Evolutionary conservation across 345 rosid genomes (phyloP).

Genomic region (Citrus reticulata): DNA sequence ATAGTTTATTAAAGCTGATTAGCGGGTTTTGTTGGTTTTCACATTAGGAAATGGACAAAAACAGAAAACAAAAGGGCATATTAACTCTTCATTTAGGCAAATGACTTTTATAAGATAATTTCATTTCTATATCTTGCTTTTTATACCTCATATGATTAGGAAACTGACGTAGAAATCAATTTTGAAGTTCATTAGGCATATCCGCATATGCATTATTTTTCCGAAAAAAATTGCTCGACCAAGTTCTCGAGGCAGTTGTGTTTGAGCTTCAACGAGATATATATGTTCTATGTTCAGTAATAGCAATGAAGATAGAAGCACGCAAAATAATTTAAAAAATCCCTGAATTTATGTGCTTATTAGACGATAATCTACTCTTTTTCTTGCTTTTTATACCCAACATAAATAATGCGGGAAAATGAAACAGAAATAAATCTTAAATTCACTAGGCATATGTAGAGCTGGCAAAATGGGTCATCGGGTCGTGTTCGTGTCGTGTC

Average conservation of each 20-base stretch:
- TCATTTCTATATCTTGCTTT: neutral
- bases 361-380: neutral
- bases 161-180: neutral
- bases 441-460: neutral
- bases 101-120: neutral
- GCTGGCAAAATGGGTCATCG: no score
- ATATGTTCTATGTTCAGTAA: neutral
- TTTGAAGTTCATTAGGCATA: neutral
- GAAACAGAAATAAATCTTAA: neutral
- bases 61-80: neutral
- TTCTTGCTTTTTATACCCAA: neutral
- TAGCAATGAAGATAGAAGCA: neutral
- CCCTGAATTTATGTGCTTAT: neutral
- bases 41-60: slow-evolving; percentile 2
- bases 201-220: neutral
- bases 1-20: neutral
- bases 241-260: no score
- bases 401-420: neutral
- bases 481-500: no score
- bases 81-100: neutral
- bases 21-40: slow-evolving; percentile 15
- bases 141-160: neutral
- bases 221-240: no score
- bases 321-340: neutral
- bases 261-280: no score